phyloP scores from a whole-genome alignment of 164 flowering plant species.

The Chloranthus sessilifolius region DNA sequence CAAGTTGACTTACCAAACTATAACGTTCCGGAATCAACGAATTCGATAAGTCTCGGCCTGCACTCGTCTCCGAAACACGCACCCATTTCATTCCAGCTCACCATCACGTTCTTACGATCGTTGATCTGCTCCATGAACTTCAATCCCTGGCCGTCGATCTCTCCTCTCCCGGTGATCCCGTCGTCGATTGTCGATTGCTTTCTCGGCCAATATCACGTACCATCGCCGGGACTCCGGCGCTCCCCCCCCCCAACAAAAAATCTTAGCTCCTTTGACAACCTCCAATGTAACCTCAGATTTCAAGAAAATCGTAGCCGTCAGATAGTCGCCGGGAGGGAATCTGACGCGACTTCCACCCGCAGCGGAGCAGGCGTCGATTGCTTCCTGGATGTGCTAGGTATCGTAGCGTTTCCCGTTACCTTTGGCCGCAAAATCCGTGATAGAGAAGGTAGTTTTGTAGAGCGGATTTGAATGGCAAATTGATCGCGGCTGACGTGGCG shows the following conservation, averaged over 20 bases:
- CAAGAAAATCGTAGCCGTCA: constrained; percentile 67
- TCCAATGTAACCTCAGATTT: constrained; percentile 56
- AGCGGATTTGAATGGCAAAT: too few species aligned
- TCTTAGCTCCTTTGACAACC: constrained; percentile 42
- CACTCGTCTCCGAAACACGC: constrained; percentile 87
- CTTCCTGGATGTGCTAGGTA: constrained; percentile 67
- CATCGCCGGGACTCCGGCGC: constrained; percentile 55
- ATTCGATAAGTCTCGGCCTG: constrained; percentile 86
- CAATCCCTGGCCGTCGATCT: constrained; percentile 74
- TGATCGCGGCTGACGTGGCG: neutral
- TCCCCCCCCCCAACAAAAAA: too few species aligned
- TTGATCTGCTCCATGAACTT: constrained; percentile 54
- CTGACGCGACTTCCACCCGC: constrained; percentile 46
- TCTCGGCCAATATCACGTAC: constrained; percentile 88
- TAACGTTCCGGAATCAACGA: constrained; percentile 47
- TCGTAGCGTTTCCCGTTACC: constrained; percentile 77
- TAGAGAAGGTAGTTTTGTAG: constrained; percentile 57
- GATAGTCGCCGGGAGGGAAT: constrained; percentile 58
- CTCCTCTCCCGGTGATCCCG: constrained; percentile 85
- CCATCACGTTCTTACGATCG: constrained; percentile 86
- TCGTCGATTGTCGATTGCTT: constrained; percentile 63
- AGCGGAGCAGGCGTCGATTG: constrained; percentile 60
- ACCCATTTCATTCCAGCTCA: constrained; percentile 89
- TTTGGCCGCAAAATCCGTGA: constrained; percentile 74
- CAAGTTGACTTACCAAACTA: constrained; percentile 44